Conservation (phyloP, 2,329 filamentous ascomycete species). For the Colletotrichum acutatum region DNA sequence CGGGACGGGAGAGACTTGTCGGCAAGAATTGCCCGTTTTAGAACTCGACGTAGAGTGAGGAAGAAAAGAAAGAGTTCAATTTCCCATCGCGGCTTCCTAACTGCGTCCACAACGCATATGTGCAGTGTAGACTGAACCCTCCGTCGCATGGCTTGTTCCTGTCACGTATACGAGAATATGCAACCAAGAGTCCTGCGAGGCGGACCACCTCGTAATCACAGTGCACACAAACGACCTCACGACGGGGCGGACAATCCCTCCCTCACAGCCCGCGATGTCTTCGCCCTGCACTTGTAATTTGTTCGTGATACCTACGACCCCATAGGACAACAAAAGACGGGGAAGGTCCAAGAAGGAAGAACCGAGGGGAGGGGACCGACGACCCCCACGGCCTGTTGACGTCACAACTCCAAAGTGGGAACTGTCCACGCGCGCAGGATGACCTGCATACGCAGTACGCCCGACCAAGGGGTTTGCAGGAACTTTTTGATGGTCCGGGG, state of each 20-base stretch:
- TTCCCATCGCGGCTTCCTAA: neutral
- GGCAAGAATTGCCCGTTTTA: neutral
- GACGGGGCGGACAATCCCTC: too few relatives aligned
- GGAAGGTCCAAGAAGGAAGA: neutral
- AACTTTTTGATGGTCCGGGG: neutral
- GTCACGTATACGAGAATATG: neutral
- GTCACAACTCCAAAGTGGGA: neutral
- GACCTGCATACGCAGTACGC: neutral
- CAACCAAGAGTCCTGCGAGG: neutral
- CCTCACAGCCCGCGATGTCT: too few relatives aligned
- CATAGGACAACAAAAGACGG: too few relatives aligned
- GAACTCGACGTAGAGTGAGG: neutral
- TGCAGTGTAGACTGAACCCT: too few relatives aligned
- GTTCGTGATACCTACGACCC: neutral
- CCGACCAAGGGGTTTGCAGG: neutral
- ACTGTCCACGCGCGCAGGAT: conserved; percentile 1
- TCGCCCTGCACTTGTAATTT: neutral
- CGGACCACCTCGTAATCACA: neutral
- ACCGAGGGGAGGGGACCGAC: neutral
- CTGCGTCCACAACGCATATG: too few relatives aligned
- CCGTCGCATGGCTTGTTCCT: neutral
- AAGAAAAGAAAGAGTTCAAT: neutral
- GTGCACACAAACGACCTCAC: neutral
- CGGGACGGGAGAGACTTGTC: neutral
- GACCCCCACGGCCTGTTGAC: conserved; percentile 6